These are phyloP conservation scores for Alisma plantagoaquatica DNA, from an alignment of 106 monocot genomes.

Conservation along the genomic window DNA sequence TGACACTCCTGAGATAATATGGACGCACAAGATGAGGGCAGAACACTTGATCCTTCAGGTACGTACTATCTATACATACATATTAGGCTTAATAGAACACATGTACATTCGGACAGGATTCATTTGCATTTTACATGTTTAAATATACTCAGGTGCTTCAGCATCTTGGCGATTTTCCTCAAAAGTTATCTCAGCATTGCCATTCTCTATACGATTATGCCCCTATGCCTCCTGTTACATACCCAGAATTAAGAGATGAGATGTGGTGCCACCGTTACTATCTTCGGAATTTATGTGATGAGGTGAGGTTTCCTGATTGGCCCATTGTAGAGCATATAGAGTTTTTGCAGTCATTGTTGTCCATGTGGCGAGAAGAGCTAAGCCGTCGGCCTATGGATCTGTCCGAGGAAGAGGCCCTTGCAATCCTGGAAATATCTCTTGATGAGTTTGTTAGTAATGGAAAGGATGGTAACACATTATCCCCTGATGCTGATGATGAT, in stretches of 20 bases:
- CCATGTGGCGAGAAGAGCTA: conserved; percentile 99
- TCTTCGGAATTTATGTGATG: conserved; percentile 93
- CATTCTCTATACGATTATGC: conserved; percentile 98
- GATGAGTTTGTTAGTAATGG: conserved; percentile 64
- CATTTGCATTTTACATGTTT: too few relatives aligned
- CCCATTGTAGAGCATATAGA: conserved; percentile 99
- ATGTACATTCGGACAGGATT: too few relatives aligned
- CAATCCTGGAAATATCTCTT: conserved; percentile 79
- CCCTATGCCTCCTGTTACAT: conserved; percentile 98
- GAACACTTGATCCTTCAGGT: conserved; percentile 95
- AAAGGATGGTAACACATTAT: conserved; percentile 16
- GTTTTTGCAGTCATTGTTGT: conserved; percentile 87
- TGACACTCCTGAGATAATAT: conserved; percentile 98
- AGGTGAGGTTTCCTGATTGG: conserved; percentile 96
- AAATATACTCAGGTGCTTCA: conserved; percentile 97
- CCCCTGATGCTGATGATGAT: conserved; percentile 17
- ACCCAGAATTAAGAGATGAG: conserved; percentile 93
- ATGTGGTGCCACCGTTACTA: conserved; percentile 99
- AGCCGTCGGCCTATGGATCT: conserved; percentile 93
- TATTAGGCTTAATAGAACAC: too few relatives aligned
- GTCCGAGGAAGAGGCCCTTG: conserved; percentile 95
- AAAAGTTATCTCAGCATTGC: conserved; percentile 93
- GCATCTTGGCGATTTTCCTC: conserved; percentile 98
- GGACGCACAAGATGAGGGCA: conserved; percentile 99
- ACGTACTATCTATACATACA: too few relatives aligned